Conservation (phyloP, 2,329 filamentous ascomycete genomes). For the Coccinonectria pachysandricola region DNA sequence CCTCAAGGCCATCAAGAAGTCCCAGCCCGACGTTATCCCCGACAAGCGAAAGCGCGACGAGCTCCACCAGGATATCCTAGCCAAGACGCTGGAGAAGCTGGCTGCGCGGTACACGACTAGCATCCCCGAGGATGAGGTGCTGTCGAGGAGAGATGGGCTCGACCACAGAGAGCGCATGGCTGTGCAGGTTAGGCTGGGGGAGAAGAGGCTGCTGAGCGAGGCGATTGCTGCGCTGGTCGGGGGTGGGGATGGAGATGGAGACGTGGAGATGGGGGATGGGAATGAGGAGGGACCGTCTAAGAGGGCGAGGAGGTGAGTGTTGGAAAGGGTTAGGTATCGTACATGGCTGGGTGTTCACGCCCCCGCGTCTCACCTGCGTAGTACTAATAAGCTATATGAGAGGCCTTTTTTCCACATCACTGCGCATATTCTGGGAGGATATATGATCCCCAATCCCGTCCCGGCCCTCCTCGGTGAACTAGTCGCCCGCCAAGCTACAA, state of each 20-base stretch:
- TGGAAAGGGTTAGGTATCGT: too few relatives aligned
- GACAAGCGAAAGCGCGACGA: conserved; percentile 42
- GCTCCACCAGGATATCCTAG: conserved; percentile 31
- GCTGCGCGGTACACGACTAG: conserved; percentile 33
- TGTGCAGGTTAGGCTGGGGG: conserved; percentile 56
- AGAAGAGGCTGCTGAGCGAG: conserved; percentile 56
- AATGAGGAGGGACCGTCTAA: conserved; percentile 19
- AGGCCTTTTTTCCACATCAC: too few relatives aligned
- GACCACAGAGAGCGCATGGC: conserved; percentile 46
- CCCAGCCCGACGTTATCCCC: conserved; percentile 29
- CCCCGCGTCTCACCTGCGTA: too few relatives aligned
- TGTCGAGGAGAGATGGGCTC: conserved; percentile 23
- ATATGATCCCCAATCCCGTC: too few relatives aligned
- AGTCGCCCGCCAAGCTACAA: too few relatives aligned
- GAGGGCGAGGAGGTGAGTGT: too few relatives aligned
- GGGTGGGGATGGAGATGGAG: conserved; percentile 11
- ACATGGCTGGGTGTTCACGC: too few relatives aligned
- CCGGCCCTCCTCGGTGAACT: too few relatives aligned
- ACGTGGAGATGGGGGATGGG: conserved; percentile 19
- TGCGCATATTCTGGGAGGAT: too few relatives aligned
- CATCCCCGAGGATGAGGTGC: conserved; percentile 28
- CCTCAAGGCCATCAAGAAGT: conserved; percentile 38
- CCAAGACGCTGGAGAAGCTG: conserved; percentile 26
- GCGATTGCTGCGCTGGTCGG: conserved; percentile 30
- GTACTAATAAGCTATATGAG: too few relatives aligned